phyloP scores from a whole-genome alignment of 139 green algal genomes.

The Tetradesmus obliquus region DNA sequence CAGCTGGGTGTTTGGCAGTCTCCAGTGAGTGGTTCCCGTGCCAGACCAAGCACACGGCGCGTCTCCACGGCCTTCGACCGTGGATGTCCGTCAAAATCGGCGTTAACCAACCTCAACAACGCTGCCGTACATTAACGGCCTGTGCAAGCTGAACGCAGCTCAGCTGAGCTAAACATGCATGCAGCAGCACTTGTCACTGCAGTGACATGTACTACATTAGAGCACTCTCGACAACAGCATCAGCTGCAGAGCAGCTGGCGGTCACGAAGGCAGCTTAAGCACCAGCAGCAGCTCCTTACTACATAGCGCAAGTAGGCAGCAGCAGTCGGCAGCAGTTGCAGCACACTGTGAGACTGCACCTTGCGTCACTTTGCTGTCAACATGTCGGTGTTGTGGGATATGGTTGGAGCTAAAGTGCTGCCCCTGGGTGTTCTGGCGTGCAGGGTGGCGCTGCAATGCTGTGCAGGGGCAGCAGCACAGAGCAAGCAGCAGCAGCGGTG shows the following conservation, averaged over 20 bases:
- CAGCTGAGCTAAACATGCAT: not conserved
- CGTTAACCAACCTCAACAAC: too few species aligned
- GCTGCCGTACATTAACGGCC: too few species aligned
- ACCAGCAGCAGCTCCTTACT: not conserved
- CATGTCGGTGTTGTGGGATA: too few species aligned
- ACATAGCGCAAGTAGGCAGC: not conserved
- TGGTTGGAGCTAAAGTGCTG: too few species aligned
- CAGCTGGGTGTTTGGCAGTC: too few species aligned
- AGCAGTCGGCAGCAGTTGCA: not conserved
- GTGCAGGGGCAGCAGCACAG: not conserved
- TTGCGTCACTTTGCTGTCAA: not conserved
- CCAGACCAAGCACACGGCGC: too few species aligned
- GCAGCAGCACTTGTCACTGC: not conserved
- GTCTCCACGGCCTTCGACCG: too few species aligned
- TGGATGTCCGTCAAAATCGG: too few species aligned
- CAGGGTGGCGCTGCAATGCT: not conserved
- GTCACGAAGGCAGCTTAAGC: not conserved
- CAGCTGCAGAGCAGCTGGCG: not conserved
- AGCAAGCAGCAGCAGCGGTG: slow-evolving; percentile 12
- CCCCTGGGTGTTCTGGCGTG: not conserved
- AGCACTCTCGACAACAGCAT: too few species aligned
- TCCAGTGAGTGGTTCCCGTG: too few species aligned
- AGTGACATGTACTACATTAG: not conserved
- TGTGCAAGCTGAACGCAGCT: not conserved
- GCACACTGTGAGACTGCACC: not conserved